These are phyloP conservation scores for Hirsutella rhossiliensis DNA, from an alignment of 2,329 filamentous ascomycete species.

Conservation along the genomic window DNA sequence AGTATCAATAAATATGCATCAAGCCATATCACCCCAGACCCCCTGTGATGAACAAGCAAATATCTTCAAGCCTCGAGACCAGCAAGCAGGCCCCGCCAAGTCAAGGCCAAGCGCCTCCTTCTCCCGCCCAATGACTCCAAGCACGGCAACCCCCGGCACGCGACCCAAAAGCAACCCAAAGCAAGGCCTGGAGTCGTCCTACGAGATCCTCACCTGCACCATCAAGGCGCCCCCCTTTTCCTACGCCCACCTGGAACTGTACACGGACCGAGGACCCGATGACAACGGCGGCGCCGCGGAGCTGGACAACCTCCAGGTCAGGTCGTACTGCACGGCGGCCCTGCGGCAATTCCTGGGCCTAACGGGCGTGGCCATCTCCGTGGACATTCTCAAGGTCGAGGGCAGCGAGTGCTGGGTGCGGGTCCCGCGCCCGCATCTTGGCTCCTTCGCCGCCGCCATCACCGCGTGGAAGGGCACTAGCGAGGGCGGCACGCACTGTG, in stretches of 20 bases:
- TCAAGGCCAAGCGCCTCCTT: too few species aligned
- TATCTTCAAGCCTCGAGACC: neutral
- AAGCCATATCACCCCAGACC: too few species aligned
- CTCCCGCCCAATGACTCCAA: conserved; percentile 7
- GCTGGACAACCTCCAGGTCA: conserved; percentile 51
- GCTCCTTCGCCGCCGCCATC: conserved; percentile 49
- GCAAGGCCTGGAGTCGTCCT: conserved; percentile 25
- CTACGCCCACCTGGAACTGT: conserved; percentile 43
- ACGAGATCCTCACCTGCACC: conserved; percentile 38
- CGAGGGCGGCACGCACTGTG: conserved; percentile 29
- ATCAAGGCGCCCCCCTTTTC: conserved; percentile 40
- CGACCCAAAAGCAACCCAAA: conserved; percentile 7
- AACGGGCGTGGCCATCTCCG: conserved; percentile 51
- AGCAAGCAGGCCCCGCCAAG: too few species aligned
- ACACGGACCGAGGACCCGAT: conserved; percentile 13
- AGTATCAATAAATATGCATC: too few species aligned
- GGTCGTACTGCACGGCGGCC: conserved; percentile 50
- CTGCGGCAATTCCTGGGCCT: conserved; percentile 59
- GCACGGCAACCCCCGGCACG: neutral
- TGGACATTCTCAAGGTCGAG: conserved; percentile 58
- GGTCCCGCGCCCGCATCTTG: conserved; percentile 45
- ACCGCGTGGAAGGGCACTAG: conserved; percentile 48
- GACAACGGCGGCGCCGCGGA: conserved; percentile 6
- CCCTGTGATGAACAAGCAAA: neutral
- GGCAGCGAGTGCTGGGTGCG: conserved; percentile 50